A percentile compares a stretch with the other conserved stretches of the same genome.
Conservation (phyloP, 345 rosid species). For the Camelina laxa region DNA sequence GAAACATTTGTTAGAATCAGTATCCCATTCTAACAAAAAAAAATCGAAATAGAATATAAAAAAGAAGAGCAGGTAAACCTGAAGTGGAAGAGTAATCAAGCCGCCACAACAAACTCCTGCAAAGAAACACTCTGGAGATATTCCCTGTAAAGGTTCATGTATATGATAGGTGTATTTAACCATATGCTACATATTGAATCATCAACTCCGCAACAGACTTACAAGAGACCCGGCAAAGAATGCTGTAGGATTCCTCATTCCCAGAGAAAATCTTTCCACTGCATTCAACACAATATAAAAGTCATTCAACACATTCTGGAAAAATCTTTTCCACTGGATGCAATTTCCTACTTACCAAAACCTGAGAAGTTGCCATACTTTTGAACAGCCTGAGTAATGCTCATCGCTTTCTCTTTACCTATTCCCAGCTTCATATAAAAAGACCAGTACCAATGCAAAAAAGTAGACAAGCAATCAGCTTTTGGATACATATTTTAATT, state of each 20-base stretch:
- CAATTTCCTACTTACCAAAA: constrained; percentile 59
- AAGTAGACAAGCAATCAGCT: not conserved
- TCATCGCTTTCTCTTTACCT: constrained; percentile 67
- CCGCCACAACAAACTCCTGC: constrained; percentile 96
- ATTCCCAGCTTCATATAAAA: constrained; percentile 63
- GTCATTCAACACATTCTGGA: constrained; percentile 14
- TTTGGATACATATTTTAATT: not conserved
- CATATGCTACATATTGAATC: not conserved
- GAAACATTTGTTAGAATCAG: constrained; percentile 34
- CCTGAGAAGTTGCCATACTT: constrained; percentile 84
- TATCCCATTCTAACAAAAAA: not conserved
- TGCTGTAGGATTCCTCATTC: constrained; percentile 88
- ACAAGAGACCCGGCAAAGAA: constrained; percentile 85
- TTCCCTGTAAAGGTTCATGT: constrained; percentile 56
- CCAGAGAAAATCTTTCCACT: constrained; percentile 88
- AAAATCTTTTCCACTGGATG: not conserved
- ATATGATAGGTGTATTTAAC: not conserved
- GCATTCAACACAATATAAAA: constrained; percentile 33
- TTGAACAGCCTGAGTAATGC: constrained; percentile 59
- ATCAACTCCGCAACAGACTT: constrained; percentile 35
- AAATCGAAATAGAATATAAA: not conserved
- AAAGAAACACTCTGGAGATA: constrained; percentile 83
- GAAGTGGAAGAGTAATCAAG: constrained; percentile 82
- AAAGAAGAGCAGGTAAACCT: constrained; percentile 49
- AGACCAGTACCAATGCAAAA: not conserved